Percentiles rank a stretch among this genome's conserved stretches.
Conservation (phyloP, 257 asterid genomes). For the Nemophila menziesii region DNA sequence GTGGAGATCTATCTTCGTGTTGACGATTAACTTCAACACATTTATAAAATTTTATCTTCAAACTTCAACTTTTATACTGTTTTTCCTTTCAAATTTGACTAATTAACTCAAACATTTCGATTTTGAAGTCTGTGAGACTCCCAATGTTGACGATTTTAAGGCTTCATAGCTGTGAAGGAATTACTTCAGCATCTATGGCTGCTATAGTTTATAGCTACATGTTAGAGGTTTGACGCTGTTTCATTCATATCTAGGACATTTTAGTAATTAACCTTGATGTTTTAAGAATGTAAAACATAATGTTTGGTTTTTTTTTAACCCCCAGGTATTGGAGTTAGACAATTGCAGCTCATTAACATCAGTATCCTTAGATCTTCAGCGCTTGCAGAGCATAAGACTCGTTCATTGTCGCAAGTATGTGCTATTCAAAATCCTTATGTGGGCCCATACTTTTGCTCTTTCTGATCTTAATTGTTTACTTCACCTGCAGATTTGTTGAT, state of each 20-base stretch:
- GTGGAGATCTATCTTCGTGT: too few species aligned
- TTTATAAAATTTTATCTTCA: too few species aligned
- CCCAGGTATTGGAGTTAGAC: slow-evolving; percentile 89
- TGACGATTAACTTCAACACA: too few species aligned
- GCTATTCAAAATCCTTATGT: not conserved
- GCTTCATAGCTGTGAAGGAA: slow-evolving; percentile 98
- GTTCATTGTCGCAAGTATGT: slow-evolving; percentile 98
- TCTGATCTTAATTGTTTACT: slow-evolving; percentile 9
- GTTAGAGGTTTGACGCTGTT: slow-evolving; percentile 61
- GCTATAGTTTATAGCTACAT: slow-evolving; percentile 49
- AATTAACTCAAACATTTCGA: slow-evolving; percentile 9
- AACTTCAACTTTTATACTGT: too few species aligned
- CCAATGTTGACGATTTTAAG: slow-evolving; percentile 76
- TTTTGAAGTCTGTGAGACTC: slow-evolving; percentile 70
- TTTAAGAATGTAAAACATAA: slow-evolving; percentile 1
- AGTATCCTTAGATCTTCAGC: slow-evolving; percentile 72
- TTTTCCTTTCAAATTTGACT: too few species aligned
- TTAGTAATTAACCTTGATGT: not conserved
- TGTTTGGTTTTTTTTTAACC: slow-evolving; percentile 8
- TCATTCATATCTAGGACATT: slow-evolving; percentile 9
- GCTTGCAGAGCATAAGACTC: slow-evolving; percentile 69
- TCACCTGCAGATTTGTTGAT: slow-evolving; percentile 65
- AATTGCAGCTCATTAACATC: slow-evolving; percentile 79
- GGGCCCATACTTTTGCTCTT: not conserved
- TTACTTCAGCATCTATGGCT: slow-evolving; percentile 90